Conservation (phyloP, 129 eudicot genomes). For the Flaveria trinervia region DNA sequence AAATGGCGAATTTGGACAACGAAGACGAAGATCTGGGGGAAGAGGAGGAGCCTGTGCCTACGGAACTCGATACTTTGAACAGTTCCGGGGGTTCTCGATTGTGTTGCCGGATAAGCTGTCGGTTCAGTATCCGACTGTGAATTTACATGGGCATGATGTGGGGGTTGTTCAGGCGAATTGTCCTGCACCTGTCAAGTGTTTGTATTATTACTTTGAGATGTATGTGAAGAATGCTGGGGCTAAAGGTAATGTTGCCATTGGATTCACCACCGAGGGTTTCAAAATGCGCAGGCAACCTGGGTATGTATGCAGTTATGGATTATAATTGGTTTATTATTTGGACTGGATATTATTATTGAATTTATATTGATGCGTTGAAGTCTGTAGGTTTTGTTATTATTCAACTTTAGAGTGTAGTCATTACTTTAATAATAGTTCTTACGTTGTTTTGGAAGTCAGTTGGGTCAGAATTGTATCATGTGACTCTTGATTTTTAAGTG, state of each 20-base stretch:
- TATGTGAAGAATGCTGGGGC: conserved; percentile 77
- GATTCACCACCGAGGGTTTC: conserved; percentile 70
- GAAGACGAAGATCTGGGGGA: conserved; percentile 34
- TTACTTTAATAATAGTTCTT: neutral
- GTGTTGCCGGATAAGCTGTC: conserved; percentile 77
- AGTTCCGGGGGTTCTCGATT: conserved; percentile 78
- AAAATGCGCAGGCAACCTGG: conserved; percentile 89
- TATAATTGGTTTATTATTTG: neutral
- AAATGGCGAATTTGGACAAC: conserved; percentile 15
- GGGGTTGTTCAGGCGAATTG: conserved; percentile 86
- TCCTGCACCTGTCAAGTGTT: conserved; percentile 72
- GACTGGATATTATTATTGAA: neutral
- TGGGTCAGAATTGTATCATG: no score
- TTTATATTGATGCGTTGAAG: neutral
- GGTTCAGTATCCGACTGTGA: conserved; percentile 59
- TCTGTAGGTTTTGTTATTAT: neutral
- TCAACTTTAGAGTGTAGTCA: neutral
- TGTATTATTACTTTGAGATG: conserved; percentile 80
- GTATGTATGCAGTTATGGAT: conserved; percentile 32
- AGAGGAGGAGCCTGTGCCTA: conserved; percentile 45
- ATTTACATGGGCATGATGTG: conserved; percentile 91
- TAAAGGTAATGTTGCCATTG: conserved; percentile 78
- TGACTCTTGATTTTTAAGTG: no score
- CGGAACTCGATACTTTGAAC: conserved; percentile 69
- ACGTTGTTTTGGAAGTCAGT: no score